Base-by-base conservation (phyloP, 177 flowering plant species). In the Vitis hybrid region DNA sequence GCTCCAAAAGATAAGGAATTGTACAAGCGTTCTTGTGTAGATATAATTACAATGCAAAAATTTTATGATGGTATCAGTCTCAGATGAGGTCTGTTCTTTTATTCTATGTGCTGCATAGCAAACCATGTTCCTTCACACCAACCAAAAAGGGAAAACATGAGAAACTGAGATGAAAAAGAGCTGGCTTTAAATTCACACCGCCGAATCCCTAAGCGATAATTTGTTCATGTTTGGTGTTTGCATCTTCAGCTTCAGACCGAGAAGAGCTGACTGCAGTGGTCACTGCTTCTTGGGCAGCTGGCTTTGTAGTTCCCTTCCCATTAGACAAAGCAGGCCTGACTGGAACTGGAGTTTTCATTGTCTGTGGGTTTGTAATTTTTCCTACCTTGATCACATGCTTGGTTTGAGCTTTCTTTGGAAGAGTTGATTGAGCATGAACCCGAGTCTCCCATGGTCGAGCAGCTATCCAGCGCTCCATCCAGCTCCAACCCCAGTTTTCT, bases 401-500 rank as follows among this genome's bases (percentile, higher is more conserved):
- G 64, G 40, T 9, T 19, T 54, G 62, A 40, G 32, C 63, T 52
- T 67, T 77, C 46, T 58, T 74, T 30, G 58, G 50, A 11, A 54
- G 60, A 56, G 2, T 46, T 14, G 57, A 59, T 13, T 69, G 62
- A 12, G 66, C 19, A 10, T 64, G 67, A 55, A 63, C 73, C 61
- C 81, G 65, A 3, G 72, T 49, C 74, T 76, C 79, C 82, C 82
- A 79, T 0, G 82, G 82, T 2, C 79, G 77, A 12, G 82, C 79
- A 1, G 79, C 77, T 0, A 79, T 70, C 82, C 82, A 79, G 2
- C 79, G 74, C 27, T 79, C 79, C 66, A 48, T 62, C 82, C 82
- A 79, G 71, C 80, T 80, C 82, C 82, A 80, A 4, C 82, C 77
- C 78, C 78, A 80, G 64, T 66, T 71, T 4, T 70, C 73, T 52